phyloP scores from a whole-genome alignment of 1,284 basidiomycete genomes.

The Leccinum variabile region DNA sequence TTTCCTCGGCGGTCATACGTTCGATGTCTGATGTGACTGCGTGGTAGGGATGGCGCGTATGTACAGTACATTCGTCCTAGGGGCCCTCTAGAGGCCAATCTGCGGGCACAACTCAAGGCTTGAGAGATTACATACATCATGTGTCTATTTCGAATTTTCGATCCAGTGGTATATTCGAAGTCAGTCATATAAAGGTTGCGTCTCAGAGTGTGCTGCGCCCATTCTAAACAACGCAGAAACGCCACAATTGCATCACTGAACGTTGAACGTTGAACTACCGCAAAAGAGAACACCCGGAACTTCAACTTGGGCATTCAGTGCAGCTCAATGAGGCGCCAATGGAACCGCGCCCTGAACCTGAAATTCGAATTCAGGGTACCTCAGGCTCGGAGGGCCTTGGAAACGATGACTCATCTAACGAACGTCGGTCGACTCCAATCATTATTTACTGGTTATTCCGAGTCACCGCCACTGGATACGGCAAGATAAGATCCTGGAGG shows the following conservation, averaged over 20 bases:
- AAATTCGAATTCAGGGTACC: no score
- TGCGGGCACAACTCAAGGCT: constrained; percentile 80
- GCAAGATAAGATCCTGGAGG: no score
- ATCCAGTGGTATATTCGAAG: neutral
- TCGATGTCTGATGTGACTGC: constrained; percentile 5
- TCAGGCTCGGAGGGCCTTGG: no score
- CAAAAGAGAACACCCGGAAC: no score
- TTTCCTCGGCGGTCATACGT: neutral
- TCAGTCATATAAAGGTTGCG: neutral
- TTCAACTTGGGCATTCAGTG: no score
- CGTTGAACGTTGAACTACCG: no score
- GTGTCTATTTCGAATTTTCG: constrained; percentile 6
- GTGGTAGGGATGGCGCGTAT: constrained; percentile 74
- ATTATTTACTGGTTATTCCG: no score
- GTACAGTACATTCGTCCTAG: constrained; percentile 89
- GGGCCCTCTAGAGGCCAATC: constrained; percentile 83
- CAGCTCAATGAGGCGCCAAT: no score
- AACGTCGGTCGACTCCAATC: no score
- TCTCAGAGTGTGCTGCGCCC: neutral
- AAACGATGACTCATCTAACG: no score
- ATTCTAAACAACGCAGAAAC: neutral
- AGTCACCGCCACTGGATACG: no score
- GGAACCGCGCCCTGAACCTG: no score
- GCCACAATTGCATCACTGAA: neutral
- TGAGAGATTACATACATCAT: constrained; percentile 26